phyloP scores from a whole-genome alignment of 2,329 filamentous ascomycete species.

The Aspergillus candidus region DNA sequence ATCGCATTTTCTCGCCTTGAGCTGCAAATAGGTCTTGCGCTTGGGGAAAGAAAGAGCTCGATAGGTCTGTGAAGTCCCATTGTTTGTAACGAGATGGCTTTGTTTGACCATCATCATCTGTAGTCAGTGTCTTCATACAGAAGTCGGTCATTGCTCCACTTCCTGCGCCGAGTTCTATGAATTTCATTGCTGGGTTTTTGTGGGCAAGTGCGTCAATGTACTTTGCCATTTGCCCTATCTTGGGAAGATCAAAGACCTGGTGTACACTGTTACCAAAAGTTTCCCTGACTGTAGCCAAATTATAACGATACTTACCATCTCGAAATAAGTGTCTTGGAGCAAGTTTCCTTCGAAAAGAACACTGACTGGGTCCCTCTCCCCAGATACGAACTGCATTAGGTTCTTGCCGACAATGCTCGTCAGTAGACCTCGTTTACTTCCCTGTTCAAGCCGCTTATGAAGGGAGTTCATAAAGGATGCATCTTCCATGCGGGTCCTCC shows the following conservation, averaged over 20 bases:
- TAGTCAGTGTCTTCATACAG: neutral
- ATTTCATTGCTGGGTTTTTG: neutral
- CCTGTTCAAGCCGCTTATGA: neutral
- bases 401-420: neutral
- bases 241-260: neutral
- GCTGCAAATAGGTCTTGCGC: constrained; percentile 2
- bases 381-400: neutral
- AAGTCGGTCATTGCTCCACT: constrained; percentile 1
- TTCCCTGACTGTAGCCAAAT: too few relatives aligned
- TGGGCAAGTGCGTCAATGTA: neutral
- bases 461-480: neutral
- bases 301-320: neutral
- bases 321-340: neutral
- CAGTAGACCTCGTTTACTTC: neutral
- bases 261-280: too few relatives aligned
- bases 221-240: neutral
- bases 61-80: constrained; percentile 7
- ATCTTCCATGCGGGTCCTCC: neutral
- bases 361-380: neutral
- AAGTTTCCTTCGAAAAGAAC: neutral
- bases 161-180: constrained; percentile 6
- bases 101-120: neutral
- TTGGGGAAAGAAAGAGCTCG: neutral
- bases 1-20: constrained; percentile 1
- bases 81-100: neutral